Percentiles rank a stretch among this genome's conserved stretches.
Evolutionary conservation across 192 early-diverging fungal species (phyloP).

Genomic region (Phycomyces nitens): DNA sequence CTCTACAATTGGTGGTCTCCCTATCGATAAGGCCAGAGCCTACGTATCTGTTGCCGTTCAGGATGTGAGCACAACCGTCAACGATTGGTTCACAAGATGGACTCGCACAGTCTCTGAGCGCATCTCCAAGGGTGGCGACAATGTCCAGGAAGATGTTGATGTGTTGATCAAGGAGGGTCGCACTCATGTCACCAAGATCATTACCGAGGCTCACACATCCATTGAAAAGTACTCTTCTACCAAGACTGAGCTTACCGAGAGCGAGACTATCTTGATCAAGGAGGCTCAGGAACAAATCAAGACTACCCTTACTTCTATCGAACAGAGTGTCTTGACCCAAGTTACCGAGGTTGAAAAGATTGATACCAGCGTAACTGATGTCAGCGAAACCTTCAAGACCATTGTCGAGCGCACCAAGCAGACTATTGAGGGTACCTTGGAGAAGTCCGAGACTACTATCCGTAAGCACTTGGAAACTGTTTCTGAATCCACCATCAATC

Average conservation of each 20-base stretch:
- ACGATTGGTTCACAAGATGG: not conserved
- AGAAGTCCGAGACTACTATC: constrained; percentile 8
- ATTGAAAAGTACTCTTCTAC: not conserved
- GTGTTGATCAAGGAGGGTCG: constrained; percentile 8
- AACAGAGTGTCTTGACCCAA: constrained; percentile 13
- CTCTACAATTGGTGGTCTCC: not conserved
- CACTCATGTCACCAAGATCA: not conserved
- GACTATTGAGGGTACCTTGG: constrained; percentile 5
- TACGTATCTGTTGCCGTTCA: not conserved
- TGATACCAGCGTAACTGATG: not conserved
- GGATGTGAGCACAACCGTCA: not conserved
- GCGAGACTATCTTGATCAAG: not conserved
- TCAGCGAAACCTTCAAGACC: not conserved
- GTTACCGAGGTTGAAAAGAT: constrained; percentile 10
- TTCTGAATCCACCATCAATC: constrained; percentile 7
- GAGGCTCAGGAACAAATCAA: not conserved
- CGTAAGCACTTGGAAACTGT: constrained; percentile 14
- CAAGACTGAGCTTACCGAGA: not conserved
- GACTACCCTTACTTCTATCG: not conserved
- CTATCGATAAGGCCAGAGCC: not conserved
- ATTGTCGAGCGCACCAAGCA: constrained; percentile 1
- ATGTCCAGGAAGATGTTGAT: constrained; percentile 13
- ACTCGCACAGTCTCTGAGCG: constrained; percentile 5
- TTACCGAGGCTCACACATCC: not conserved
- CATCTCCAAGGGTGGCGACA: constrained; percentile 9